These are phyloP conservation scores for Papilionanthe hybrid DNA, from an alignment of 116 monocot genomes.

Conservation along the genomic window DNA sequence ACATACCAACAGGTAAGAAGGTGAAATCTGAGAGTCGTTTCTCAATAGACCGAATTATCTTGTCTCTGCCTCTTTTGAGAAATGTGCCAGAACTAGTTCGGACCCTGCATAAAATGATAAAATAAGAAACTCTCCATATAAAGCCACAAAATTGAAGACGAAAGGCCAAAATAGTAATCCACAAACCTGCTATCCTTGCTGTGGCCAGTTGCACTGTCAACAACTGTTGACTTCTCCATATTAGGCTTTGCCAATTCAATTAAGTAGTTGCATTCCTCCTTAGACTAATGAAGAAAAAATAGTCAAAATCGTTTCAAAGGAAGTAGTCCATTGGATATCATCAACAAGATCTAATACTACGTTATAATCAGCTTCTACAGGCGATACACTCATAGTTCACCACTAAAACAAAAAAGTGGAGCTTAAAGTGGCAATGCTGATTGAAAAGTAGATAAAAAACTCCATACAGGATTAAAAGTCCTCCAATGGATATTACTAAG, in stretches of 20 bases:
- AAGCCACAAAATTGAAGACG: background rate
- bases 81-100: conserved; percentile 81
- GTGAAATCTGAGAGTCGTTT: conserved; percentile 70
- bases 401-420: too few species aligned
- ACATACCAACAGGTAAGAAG: conserved; percentile 64
- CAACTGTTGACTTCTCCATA: conserved; percentile 59
- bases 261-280: conserved; percentile 58
- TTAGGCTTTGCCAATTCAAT: conserved; percentile 52
- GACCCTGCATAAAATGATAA: conserved; percentile 31
- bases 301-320: background rate
- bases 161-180: background rate
- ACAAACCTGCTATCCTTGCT: conserved; percentile 59
- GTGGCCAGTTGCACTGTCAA: conserved; percentile 37
- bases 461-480: background rate
- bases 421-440: too few species aligned
- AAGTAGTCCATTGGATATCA: too few species aligned
- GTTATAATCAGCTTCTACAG: too few species aligned
- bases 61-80: conserved; percentile 61
- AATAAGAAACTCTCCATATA: background rate
- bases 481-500: background rate
- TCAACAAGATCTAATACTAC: too few species aligned
- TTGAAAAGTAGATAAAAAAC: background rate
- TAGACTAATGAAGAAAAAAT: conserved; percentile 31
- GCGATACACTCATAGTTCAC: too few species aligned
- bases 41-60: conserved; percentile 53